Conservation (phyloP, 75 land plant genomes). For the Cupressus sempervirens region DNA sequence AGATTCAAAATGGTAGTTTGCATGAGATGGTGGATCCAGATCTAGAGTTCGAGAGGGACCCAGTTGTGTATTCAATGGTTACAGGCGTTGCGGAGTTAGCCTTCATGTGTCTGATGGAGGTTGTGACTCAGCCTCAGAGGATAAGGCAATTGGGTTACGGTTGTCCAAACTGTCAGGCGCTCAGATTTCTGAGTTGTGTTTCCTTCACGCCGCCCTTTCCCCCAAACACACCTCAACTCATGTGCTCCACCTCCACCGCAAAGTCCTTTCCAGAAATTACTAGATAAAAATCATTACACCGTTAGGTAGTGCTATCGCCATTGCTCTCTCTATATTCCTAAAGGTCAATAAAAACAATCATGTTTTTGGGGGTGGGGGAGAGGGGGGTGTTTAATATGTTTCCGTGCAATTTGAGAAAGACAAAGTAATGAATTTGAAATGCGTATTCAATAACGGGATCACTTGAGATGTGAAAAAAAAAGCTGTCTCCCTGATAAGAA, state of each 20-base stretch:
- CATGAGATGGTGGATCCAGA: constrained; percentile 12
- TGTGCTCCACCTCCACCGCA: not conserved
- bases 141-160: not conserved
- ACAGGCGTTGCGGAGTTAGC: not conserved
- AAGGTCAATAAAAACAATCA: too few relatives aligned
- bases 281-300: not conserved
- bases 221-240: not conserved
- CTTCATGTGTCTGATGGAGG: not conserved
- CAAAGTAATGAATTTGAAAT: too few relatives aligned
- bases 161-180: not conserved
- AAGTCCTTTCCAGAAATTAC: not conserved
- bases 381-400: too few relatives aligned
- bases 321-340: too few relatives aligned
- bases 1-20: constrained; percentile 1
- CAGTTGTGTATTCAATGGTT: not conserved
- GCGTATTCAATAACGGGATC: too few relatives aligned
- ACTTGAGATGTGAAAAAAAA: too few relatives aligned
- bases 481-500: too few relatives aligned
- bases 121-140: not conserved
- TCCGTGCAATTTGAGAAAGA: too few relatives aligned
- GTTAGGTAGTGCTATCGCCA: too few relatives aligned
- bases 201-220: not conserved
- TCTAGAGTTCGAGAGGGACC: not conserved
- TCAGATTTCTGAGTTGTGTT: not conserved
- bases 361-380: too few relatives aligned